These are phyloP conservation scores for Geoglossum glabrum DNA, from an alignment of 495 filamentous ascomycete species.

Conservation along the genomic window DNA sequence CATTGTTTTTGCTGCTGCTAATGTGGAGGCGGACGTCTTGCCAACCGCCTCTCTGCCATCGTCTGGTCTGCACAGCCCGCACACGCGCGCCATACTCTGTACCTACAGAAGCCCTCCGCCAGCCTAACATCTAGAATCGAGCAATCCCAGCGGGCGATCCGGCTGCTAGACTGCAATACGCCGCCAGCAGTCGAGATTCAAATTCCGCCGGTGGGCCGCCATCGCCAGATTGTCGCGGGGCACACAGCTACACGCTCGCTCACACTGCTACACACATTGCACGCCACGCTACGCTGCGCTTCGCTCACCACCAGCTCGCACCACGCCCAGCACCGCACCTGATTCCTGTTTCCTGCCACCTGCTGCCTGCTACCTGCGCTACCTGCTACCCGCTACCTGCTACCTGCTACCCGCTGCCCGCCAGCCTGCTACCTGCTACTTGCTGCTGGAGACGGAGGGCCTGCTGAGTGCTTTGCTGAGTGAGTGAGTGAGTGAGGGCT, in stretches of 20 bases:
- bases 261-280: not conserved
- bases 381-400: too few species aligned
- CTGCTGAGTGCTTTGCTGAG: too few species aligned
- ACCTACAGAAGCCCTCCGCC: not conserved
- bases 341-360: too few species aligned
- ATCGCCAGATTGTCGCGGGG: not conserved
- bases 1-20: not conserved
- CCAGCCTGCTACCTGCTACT: too few species aligned
- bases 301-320: too few species aligned
- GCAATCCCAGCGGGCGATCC: not conserved
- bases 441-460: too few species aligned
- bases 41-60: not conserved
- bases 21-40: not conserved
- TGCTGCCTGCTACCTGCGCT: too few species aligned
- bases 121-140: not conserved
- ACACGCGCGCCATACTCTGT: not conserved
- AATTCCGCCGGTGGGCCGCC: not conserved
- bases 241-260: not conserved
- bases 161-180: not conserved
- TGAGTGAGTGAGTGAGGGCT: not conserved
- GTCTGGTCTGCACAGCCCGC: not conserved
- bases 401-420: too few species aligned
- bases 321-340: too few species aligned
- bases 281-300: too few species aligned
- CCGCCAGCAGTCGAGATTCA: not conserved